Percentiles rank a stretch among this genome's conserved stretches.
phyloP scores from a whole-genome alignment of 495 filamentous ascomycete genomes.

The Aspergillus cavernicola region DNA sequence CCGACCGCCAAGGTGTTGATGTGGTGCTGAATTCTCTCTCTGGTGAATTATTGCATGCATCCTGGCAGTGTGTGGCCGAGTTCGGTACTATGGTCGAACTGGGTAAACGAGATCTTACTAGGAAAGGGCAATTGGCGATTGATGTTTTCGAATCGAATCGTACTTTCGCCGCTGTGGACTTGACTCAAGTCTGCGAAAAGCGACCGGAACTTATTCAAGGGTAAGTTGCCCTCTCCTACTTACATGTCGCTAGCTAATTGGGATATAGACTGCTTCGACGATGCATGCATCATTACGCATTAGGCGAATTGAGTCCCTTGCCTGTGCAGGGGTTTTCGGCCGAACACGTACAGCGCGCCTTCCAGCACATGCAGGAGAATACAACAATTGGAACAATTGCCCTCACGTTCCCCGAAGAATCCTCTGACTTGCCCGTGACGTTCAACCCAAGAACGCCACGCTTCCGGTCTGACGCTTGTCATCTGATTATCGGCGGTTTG shows the following conservation, averaged over 20 bases:
- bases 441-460: not conserved
- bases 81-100: conserved; percentile 54
- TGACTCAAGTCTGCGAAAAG: not conserved
- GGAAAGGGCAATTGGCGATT: conserved; percentile 20
- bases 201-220: not conserved
- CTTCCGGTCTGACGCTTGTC: not conserved
- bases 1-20: conserved; percentile 43
- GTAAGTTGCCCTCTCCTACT: not conserved
- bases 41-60: conserved; percentile 40
- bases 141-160: conserved; percentile 34
- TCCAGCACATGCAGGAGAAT: not conserved
- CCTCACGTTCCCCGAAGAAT: not conserved
- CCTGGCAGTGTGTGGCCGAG: conserved; percentile 50
- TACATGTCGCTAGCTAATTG: no score
- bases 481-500: conserved; percentile 8
- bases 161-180: conserved; percentile 18
- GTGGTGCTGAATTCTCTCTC: conserved; percentile 48
- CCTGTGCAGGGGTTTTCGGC: not conserved
- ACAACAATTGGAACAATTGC: not conserved
- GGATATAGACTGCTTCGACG: not conserved
- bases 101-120: conserved; percentile 19
- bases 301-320: not conserved
- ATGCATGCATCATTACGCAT: conserved; percentile 2
- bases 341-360: not conserved
- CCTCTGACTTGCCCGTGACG: not conserved